A percentile compares a stretch with the other conserved stretches of the same genome.
Conservation (phyloP, 305 asterid genomes). For the Fraxinus baroniana region DNA sequence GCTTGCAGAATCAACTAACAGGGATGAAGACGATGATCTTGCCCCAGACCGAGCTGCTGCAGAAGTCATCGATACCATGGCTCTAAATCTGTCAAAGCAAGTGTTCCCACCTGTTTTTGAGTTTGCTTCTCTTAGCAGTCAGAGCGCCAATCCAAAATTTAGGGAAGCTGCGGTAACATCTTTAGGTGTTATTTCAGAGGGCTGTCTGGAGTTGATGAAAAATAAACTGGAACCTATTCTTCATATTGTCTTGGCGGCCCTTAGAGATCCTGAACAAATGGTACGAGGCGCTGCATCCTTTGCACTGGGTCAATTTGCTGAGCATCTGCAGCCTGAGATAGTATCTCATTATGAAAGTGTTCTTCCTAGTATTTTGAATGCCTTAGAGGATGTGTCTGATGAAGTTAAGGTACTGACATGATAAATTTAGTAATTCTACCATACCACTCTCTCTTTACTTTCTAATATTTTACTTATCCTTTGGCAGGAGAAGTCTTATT, state of each 20-base stretch:
- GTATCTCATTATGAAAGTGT: constrained; percentile 82
- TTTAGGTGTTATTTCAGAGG: constrained; percentile 92
- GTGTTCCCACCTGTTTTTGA: constrained; percentile 93
- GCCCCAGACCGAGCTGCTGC: constrained; percentile 99
- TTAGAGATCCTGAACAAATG: constrained; percentile 97
- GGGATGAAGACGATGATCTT: constrained; percentile 91
- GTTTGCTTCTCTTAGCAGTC: constrained; percentile 88
- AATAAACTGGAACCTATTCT: constrained; percentile 77
- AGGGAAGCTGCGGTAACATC: constrained; percentile 98
- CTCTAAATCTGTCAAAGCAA: constrained; percentile 74
- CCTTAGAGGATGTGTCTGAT: constrained; percentile 92
- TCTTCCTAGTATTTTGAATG: constrained; percentile 88
- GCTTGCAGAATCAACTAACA: constrained; percentile 80
- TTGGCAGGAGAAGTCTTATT: constrained; percentile 92
- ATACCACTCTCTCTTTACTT: constrained; percentile 19
- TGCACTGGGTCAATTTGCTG: constrained; percentile 96
- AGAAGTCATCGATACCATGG: constrained; percentile 98
- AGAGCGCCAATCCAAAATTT: constrained; percentile 82
- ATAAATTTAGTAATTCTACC: constrained; percentile 10
- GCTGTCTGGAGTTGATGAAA: constrained; percentile 89
- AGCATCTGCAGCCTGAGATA: constrained; percentile 96
- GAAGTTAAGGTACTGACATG: constrained; percentile 82
- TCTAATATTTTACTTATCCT: constrained; percentile 12
- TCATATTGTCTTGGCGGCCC: constrained; percentile 76
- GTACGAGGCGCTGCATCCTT: constrained; percentile 98